Evolutionary conservation across 306 rosid species (phyloP).

Genomic region (Castanea sativa): DNA sequence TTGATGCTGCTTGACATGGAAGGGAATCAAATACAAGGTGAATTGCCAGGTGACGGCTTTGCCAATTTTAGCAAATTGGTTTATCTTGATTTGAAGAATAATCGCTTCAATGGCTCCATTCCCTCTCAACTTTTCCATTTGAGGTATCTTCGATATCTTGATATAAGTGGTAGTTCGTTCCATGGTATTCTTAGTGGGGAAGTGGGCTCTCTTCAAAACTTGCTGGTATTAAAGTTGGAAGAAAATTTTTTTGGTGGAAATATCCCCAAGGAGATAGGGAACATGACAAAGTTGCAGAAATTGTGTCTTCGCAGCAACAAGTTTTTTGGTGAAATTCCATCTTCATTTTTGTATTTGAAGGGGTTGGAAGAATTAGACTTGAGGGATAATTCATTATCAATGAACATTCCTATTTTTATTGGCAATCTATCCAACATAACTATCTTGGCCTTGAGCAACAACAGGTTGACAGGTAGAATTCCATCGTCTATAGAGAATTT

Average conservation of each 20-base stretch:
- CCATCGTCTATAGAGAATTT: slow-evolving; percentile 21
- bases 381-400: slow-evolving; percentile 15
- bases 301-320: slow-evolving; percentile 15
- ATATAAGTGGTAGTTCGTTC: too few species aligned
- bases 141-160: too few species aligned
- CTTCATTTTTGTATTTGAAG: slow-evolving; percentile 5
- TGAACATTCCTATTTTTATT: slow-evolving; percentile 20
- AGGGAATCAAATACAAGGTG: slow-evolving; percentile 12
- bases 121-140: too few species aligned
- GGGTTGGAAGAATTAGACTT: slow-evolving; percentile 12
- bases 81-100: slow-evolving; percentile 18
- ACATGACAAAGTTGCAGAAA: slow-evolving; percentile 3
- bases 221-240: too few species aligned
- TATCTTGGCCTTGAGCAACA: slow-evolving; percentile 21
- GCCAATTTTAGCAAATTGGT: slow-evolving; percentile 22
- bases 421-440: slow-evolving; percentile 27
- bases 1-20: slow-evolving; percentile 23
- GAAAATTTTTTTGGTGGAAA: neutral
- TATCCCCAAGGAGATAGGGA: slow-evolving; percentile 14
- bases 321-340: slow-evolving; percentile 14
- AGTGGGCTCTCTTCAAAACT: too few species aligned
- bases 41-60: slow-evolving; percentile 12
- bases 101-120: neutral
- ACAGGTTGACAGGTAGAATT: slow-evolving; percentile 21
- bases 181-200: too few species aligned